Percentiles rank a stretch among this genome's conserved stretches.
These are phyloP conservation scores for Dictyostelium purpureum DNA, from an alignment of 78 protist species.

Conservation along the genomic window DNA sequence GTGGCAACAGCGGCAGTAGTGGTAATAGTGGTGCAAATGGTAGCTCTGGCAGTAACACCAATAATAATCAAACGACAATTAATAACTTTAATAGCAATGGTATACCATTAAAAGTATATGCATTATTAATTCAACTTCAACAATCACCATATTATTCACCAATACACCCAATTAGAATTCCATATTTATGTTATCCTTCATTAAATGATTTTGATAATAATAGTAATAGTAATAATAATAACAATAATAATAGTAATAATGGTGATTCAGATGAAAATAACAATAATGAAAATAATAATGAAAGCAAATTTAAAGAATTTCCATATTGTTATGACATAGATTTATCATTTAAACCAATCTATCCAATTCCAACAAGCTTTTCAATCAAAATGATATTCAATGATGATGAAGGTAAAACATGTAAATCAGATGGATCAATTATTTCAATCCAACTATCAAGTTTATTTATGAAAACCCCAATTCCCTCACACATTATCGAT, in stretches of 20 bases:
- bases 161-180: slow-evolving; percentile 63
- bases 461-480: slow-evolving; percentile 51
- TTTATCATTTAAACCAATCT: slow-evolving; percentile 40
- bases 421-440: slow-evolving; percentile 42
- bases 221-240: not conserved
- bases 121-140: slow-evolving; percentile 37
- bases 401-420: slow-evolving; percentile 74
- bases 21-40: not conserved
- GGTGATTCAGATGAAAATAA: not conserved
- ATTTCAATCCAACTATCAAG: slow-evolving; percentile 29
- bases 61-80: not conserved
- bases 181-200: slow-evolving; percentile 45
- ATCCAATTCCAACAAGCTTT: slow-evolving; percentile 44
- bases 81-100: no score
- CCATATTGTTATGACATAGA: slow-evolving; percentile 64
- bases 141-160: slow-evolving; percentile 24
- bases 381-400: slow-evolving; percentile 48
- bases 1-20: not conserved
- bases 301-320: slow-evolving; percentile 11
- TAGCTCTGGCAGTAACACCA: not conserved
- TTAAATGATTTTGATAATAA: not conserved
- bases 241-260: not conserved
- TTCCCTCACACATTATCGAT: slow-evolving; percentile 35
- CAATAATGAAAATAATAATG: not conserved
- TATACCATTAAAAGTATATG: slow-evolving; percentile 55